Conservation (phyloP, 1,284 basidiomycete species). For the Ceratobasidium sp. region DNA sequence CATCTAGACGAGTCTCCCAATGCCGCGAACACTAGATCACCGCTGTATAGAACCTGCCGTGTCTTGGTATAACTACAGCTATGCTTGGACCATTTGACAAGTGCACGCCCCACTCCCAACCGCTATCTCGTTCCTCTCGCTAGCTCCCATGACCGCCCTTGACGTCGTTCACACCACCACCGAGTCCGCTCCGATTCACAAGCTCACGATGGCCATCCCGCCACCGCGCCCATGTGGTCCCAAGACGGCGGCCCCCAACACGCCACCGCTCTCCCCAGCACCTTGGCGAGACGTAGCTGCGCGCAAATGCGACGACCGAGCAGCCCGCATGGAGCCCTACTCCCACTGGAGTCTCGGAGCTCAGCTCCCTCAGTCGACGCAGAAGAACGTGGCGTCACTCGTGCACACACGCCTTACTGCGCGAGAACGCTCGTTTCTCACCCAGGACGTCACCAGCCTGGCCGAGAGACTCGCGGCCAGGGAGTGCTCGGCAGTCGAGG, state of each 20-base stretch:
- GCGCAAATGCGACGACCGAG: constrained; percentile 30
- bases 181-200: background rate
- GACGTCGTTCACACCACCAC: constrained; percentile 3
- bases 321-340: constrained; percentile 8
- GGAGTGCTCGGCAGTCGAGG: constrained; percentile 46
- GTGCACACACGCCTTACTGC: constrained; percentile 35
- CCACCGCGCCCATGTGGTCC: background rate
- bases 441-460: constrained; percentile 46
- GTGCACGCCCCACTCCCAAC: constrained; percentile 2
- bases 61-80: constrained; percentile 18
- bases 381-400: constrained; percentile 22
- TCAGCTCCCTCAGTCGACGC: constrained; percentile 7
- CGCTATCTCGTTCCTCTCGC: background rate
- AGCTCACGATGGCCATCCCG: constrained; percentile 16
- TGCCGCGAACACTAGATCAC: constrained; percentile 15
- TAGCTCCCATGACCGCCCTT: constrained; percentile 24
- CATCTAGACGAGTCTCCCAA: background rate
- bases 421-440: constrained; percentile 42
- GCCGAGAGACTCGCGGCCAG: constrained; percentile 44
- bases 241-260: background rate
- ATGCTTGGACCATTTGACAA: background rate
- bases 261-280: constrained; percentile 23
- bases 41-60: no score
- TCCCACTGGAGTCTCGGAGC: constrained; percentile 18
- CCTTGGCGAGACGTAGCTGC: constrained; percentile 20